Evolutionary conservation across 2,329 filamentous ascomycete genomes (phyloP), one percentile per base, ranked within the genome.

Genomic region (Cercospora berteroae): DNA sequence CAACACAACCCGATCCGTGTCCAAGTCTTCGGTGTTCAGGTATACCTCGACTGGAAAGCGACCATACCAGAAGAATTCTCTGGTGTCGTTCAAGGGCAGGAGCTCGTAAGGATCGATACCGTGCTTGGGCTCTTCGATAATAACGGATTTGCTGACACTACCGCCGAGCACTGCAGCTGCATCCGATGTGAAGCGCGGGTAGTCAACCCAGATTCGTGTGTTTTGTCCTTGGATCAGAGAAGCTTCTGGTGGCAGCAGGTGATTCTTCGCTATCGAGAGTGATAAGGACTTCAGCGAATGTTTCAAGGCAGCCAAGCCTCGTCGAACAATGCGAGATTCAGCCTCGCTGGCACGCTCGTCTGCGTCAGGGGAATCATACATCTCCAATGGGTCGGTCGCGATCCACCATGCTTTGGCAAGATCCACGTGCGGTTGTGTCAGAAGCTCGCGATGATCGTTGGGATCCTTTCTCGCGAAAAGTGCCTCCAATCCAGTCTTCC

Each of bases 321-420:
- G 65, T 20, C 56, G 42, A 1, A 70, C 36, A 29, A 62, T 60
- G 25, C 29, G 31, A 8, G 44, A 36, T 16, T 71, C 69, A 4
- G 60, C 18, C 9, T 55, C 56, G 13, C 62, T 63, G 12, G 23
- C 62, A 5, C 66, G 63, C 29, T 33, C 39, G 25, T 63, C 64
- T 31, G 60, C 68, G 6, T 67, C 65, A 18, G 67, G 63, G 44
- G 48, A 65, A 23, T 65, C 33, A 31, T 74, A 72, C 5, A 58
- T 4, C 23, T 72, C 69, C 20, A 84, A 69, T 13, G 82, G 76
- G 65, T 83, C 80, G 5, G 76, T 77, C 5, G 83, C 67, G n/a
- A 97, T 87, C 93, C 94, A 97, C 77, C 92, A 90, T 0, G 89
- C 85, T 78, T 97, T 97, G 25, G 92, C 89, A 60, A 97, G 82